Conservation (phyloP, 164 flowering plant species). For the Magnolia changhungtana region DNA sequence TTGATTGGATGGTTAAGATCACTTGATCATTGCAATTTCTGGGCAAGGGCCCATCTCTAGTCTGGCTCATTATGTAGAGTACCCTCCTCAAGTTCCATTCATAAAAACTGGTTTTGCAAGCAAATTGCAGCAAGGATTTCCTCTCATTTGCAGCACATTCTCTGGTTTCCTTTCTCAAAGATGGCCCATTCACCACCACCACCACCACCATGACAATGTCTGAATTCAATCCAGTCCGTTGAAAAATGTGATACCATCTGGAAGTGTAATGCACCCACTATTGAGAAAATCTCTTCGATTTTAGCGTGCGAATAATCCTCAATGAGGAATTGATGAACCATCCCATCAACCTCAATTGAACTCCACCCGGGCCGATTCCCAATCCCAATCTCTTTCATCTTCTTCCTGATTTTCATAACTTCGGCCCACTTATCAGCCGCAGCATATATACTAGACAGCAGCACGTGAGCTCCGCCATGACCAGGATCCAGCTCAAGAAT, state of each 20-base stretch:
- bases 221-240: background rate
- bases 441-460: conserved; percentile 12
- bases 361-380: conserved; percentile 11
- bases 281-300: conserved; percentile 1
- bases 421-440: conserved; percentile 6
- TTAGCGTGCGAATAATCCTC: conserved; percentile 9
- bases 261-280: background rate
- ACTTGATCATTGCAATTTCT: background rate
- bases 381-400: conserved; percentile 1
- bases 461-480: conserved; percentile 10
- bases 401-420: conserved; percentile 9
- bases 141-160: background rate
- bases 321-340: conserved; percentile 10
- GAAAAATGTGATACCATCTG: background rate
- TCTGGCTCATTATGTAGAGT: background rate
- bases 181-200: background rate
- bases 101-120: too few relatives aligned
- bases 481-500: conserved; percentile 9
- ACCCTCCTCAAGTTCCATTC: too few relatives aligned
- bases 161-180: background rate
- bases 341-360: conserved; percentile 9
- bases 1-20: background rate
- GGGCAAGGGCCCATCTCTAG: background rate
- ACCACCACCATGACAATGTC: background rate
- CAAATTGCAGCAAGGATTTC: background rate